Evolutionary conservation across 768 basidiomycete genomes (phyloP).

Genomic region (Mycena capillaripes): DNA sequence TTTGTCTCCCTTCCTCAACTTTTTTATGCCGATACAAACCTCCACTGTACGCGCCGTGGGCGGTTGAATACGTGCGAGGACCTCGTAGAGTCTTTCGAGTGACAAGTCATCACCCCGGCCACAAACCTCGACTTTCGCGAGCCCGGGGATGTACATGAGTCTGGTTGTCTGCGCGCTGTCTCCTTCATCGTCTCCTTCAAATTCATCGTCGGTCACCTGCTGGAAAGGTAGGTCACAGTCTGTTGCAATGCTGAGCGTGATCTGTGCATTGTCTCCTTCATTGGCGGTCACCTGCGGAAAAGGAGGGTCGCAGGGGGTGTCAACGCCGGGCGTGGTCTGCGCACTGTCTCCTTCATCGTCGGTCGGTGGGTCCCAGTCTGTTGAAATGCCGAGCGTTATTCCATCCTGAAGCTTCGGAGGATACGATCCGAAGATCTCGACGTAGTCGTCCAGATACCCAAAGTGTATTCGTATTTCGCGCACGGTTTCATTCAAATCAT

Average conservation of each 20-base stretch:
- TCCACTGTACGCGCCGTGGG: not conserved
- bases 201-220: not conserved
- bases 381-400: not conserved
- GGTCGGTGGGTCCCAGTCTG: too few relatives aligned
- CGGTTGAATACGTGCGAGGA: not conserved
- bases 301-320: too few relatives aligned
- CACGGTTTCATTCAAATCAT: conserved; percentile 4
- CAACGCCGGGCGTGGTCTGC: too few relatives aligned
- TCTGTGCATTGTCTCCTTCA: too few relatives aligned
- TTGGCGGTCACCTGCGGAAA: too few relatives aligned
- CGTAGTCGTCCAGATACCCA: not conserved
- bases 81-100: not conserved
- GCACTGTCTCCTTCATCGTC: too few relatives aligned
- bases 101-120: not conserved
- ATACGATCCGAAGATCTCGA: not conserved
- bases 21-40: not conserved
- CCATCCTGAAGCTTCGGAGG: not conserved
- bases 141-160: not conserved
- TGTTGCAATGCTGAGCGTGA: too few relatives aligned
- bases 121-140: not conserved
- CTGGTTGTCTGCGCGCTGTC: not conserved
- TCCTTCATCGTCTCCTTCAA: too few relatives aligned
- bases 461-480: not conserved
- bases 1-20: too few relatives aligned
- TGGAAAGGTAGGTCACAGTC: too few relatives aligned